phyloP scores from a whole-genome alignment of 2,329 filamentous ascomycete genomes.

The Xylaria sp. region DNA sequence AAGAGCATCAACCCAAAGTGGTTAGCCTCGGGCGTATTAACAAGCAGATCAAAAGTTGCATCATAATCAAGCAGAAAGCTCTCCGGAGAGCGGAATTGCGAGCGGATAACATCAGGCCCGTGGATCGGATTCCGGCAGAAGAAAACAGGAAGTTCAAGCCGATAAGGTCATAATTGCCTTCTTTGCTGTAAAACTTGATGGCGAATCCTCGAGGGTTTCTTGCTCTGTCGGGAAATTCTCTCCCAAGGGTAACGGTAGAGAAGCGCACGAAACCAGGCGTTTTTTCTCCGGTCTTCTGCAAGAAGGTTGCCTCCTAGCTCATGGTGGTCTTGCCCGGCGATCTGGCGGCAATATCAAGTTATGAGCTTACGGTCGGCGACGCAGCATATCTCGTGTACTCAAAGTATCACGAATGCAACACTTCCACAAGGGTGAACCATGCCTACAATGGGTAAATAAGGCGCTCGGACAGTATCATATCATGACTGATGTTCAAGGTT shows the following conservation, averaged over 20 bases:
- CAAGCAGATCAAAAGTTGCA: background rate
- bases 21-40: background rate
- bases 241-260: slow-evolving; percentile 47
- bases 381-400: slow-evolving; percentile 44
- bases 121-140: no score
- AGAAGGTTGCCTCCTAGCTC: background rate
- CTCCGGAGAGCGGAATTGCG: no score
- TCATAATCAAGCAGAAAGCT: no score
- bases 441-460: background rate
- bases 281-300: slow-evolving; percentile 46
- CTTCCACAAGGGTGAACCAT: slow-evolving; percentile 40
- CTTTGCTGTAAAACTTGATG: slow-evolving; percentile 69
- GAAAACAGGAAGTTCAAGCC: no score
- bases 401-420: slow-evolving; percentile 54
- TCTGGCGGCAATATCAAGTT: background rate
- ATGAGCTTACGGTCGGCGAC: background rate
- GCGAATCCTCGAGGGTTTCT: slow-evolving; percentile 63
- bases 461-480: background rate
- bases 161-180: slow-evolving; percentile 61
- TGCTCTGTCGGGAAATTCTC: slow-evolving; percentile 45
- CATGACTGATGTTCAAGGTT: slow-evolving; percentile 47
- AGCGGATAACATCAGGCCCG: no score
- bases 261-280: slow-evolving; percentile 62
- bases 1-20: slow-evolving; percentile 43
- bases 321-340: background rate